Base-by-base conservation (phyloP, 1,284 basidiomycete species). In the Rhodotorula sp. region DNA sequence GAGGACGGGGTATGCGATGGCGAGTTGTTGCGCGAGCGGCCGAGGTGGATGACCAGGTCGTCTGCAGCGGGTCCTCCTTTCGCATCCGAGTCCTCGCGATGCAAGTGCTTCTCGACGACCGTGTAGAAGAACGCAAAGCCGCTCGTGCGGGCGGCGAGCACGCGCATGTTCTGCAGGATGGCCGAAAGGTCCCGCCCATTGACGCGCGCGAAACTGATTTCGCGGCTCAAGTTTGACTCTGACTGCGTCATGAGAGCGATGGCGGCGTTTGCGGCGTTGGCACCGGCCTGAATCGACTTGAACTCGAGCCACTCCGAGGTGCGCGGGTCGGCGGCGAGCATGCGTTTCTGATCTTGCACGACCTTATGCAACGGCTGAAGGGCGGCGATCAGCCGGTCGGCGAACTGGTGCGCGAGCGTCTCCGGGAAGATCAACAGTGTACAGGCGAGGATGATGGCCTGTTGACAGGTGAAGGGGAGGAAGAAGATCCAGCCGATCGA, bases 371-470 rank as follows among this genome's bases (percentile, higher is more conserved):
- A 57, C 4, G 77, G 77, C 0, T 53, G 34, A 4, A 77, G 62
- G 7, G 70, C 67, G 4, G 69, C 70, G 62, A 76, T 71, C 14
- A 76, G 67, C n/a, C 71, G 75, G 53, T 75, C 72, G 45, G 71
- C 41, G 61, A 77, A 76, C 42, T 75, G 74, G 53, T 76, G 75
- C 8, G 71, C 74, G 49, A 77, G 71, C 0, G 73, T 76, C 23
- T 77, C 77, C 23, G 77, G 74, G 49, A 77, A 72, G 53, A 77
- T 45, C 60, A 77, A 62, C n/a, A 77, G 50, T 21, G 73, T 71
- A 61, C 65, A 67, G 1, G 71, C 73, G 61, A 76, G 62, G 42
- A 64, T 68, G 67, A 77, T 70, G 4, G 66, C 71, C 34, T 65
- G 66, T 48, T 77, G 73, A 23, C 64, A 66, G 7, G 54, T 52